phyloP scores from a whole-genome alignment of 306 rosid species.

The Quercus dentata region DNA sequence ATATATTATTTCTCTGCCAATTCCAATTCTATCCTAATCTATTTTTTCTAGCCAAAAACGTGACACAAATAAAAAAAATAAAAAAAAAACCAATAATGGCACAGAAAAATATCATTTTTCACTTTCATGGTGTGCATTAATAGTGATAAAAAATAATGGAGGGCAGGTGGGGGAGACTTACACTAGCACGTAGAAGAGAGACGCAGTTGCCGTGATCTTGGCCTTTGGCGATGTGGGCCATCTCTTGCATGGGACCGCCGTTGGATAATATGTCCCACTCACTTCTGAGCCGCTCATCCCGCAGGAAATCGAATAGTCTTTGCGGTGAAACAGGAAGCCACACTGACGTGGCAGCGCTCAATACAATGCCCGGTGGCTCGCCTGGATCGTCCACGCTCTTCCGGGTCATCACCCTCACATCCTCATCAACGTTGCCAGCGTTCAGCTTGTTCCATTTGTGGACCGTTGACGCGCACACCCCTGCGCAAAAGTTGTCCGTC shows the following conservation, averaged over 20 bases:
- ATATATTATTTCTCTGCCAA: too few relatives aligned
- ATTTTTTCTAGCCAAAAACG: too few relatives aligned
- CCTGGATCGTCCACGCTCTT: conserved; percentile 94
- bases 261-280: conserved; percentile 97
- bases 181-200: conserved; percentile 83
- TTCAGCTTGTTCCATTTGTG: conserved; percentile 94
- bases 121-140: too few relatives aligned
- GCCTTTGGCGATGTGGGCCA: conserved; percentile 94
- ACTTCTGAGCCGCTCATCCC: conserved; percentile 79
- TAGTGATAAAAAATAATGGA: too few relatives aligned
- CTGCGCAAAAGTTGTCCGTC: conserved; percentile 97
- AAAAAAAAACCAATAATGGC: too few relatives aligned
- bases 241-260: conserved; percentile 98
- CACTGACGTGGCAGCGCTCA: conserved; percentile 91
- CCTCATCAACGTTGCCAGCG: conserved; percentile 68
- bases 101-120: too few relatives aligned
- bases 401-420: conserved; percentile 91
- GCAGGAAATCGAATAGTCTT: conserved; percentile 70
- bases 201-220: conserved; percentile 85
- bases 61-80: too few relatives aligned
- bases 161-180: conserved; percentile 7
- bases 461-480: conserved; percentile 88
- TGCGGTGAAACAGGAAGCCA: conserved; percentile 78
- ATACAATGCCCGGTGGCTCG: conserved; percentile 90
- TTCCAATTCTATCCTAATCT: too few relatives aligned